Evolutionary conservation across 2,329 filamentous ascomycete species (phyloP), one percentile per base, ranked within the genome.

Genomic region (Trichoderma atroviride): DNA sequence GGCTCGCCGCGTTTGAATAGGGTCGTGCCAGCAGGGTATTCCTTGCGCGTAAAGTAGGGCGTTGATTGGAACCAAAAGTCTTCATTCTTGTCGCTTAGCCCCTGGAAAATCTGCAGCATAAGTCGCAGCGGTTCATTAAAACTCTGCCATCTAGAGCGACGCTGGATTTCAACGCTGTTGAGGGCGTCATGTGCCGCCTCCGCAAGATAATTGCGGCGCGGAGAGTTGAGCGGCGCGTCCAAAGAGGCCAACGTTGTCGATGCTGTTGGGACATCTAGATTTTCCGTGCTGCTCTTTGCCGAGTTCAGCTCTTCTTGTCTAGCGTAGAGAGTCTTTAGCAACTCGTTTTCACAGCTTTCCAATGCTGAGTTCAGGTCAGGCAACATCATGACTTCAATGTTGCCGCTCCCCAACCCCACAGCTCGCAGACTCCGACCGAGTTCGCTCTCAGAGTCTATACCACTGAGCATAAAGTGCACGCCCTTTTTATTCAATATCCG

Each of bases 51-150:
- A 76, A 99, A 97, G 81, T 92, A 98, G 0, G 87, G 83, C 5
- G 88, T 88, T 0, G 90, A 90, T 1, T 88, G 88, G 79, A 94
- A 95, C 96, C 96, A 99, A 78, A 98, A 98, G 79, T 97, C 94
- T 79, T 97, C 94, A 76, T 95, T 96, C 78, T 92, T 89, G 64
- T 89, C 84, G 63, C 92, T 96, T 14, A 97, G 83, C 56, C 93
- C 92, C 76, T 96, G 91, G 81, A 99, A 98, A n/a, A 96, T 93
- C 78, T 97, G 95, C 29, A 99, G 86, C 79, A 99, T 93, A 58
- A 99, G 88, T 1, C 93, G 92, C 9, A 98, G 87, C 0, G 96
- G 96, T 77, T 97, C 94, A 73, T 92, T 92, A 79, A 97, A 96
- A 74, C 89, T 89, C 75, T 91, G 89, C 92, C 94, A 98, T 76